phyloP scores from a whole-genome alignment of 192 early-diverging fungal species.

The Entophlyctis luteolus region DNA sequence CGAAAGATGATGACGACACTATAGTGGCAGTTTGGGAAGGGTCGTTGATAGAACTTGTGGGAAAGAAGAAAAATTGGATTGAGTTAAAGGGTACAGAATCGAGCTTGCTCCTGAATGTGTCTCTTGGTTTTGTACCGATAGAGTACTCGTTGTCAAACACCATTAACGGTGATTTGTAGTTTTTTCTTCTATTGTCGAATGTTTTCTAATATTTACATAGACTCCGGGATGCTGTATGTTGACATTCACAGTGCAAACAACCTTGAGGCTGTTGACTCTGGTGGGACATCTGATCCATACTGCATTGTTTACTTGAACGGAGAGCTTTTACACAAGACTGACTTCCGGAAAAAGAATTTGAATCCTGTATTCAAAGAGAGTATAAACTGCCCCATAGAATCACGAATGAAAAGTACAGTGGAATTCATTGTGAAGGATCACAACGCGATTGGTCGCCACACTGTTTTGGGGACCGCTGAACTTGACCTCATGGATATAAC shows the following conservation, averaged over 20 bases:
- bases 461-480: slow-evolving; percentile 44
- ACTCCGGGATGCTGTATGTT: slow-evolving; percentile 37
- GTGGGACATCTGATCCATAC: slow-evolving; percentile 49
- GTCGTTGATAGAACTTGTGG: slow-evolving; percentile 29
- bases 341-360: slow-evolving; percentile 67
- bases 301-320: slow-evolving; percentile 43
- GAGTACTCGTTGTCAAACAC: slow-evolving; percentile 8
- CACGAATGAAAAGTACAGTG: slow-evolving; percentile 39
- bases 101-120: not conserved
- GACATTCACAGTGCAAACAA: slow-evolving; percentile 52
- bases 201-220: not conserved
- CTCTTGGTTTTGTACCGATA: slow-evolving; percentile 9
- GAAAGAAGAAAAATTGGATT: slow-evolving; percentile 20
- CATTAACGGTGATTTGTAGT: not conserved
- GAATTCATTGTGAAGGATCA: slow-evolving; percentile 71
- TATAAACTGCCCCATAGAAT: slow-evolving; percentile 25
- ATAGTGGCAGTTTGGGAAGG: slow-evolving; percentile 41
- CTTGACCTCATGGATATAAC: slow-evolving; percentile 38
- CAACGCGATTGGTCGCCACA: slow-evolving; percentile 77
- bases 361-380: slow-evolving; percentile 64
- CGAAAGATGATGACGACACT: slow-evolving; percentile 16
- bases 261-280: slow-evolving; percentile 52
- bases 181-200: not conserved
- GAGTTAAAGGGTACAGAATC: not conserved
- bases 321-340: slow-evolving; percentile 58